A percentile compares a stretch with the other conserved stretches of the same genome.
These are phyloP conservation scores for Fusarium bulbicola DNA, from an alignment of 2,329 filamentous ascomycete genomes.

Conservation along the genomic window DNA sequence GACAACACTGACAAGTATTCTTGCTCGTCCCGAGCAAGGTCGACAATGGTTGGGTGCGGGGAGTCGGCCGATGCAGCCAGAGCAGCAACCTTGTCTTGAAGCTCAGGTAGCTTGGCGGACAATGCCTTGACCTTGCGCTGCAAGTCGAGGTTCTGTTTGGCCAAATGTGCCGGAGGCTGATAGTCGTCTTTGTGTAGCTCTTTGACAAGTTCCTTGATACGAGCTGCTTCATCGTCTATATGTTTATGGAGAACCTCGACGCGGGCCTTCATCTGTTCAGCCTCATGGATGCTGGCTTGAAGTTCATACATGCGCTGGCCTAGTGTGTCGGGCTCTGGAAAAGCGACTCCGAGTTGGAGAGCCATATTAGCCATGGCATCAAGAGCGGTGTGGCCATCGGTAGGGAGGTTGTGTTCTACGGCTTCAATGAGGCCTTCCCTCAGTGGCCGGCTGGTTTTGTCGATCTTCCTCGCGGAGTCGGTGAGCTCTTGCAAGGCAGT, in stretches of 20 bases:
- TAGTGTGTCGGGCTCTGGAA: conserved; percentile 59
- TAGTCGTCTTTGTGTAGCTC: conserved; percentile 58
- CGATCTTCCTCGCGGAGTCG: conserved; percentile 26
- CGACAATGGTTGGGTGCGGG: conserved; percentile 62
- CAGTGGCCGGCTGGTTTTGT: conserved; percentile 42
- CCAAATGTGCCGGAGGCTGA: conserved; percentile 65
- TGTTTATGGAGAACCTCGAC: conserved; percentile 65
- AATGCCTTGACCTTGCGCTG: conserved; percentile 76
- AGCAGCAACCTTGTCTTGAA: conserved; percentile 59
- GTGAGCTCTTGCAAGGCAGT: conserved; percentile 65
- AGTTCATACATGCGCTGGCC: conserved; percentile 64
- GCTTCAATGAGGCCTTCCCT: conserved; percentile 58
- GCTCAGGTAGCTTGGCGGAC: conserved; percentile 71
- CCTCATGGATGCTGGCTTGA: conserved; percentile 61
- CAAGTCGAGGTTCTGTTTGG: conserved; percentile 77
- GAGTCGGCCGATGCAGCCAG: conserved; percentile 47
- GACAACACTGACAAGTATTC: conserved; percentile 66
- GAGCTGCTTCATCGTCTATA: conserved; percentile 60
- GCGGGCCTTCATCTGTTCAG: conserved; percentile 65
- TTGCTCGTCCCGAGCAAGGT: conserved; percentile 67
- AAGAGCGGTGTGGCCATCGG: conserved; percentile 64
- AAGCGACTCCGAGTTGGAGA: conserved; percentile 59
- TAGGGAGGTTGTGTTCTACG: conserved; percentile 63
- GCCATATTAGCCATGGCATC: conserved; percentile 65
- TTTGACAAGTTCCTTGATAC: conserved; percentile 51